These are phyloP conservation scores for Lichtheimia ornata DNA, from an alignment of 371 early-diverging fungal species.

Conservation along the genomic window DNA sequence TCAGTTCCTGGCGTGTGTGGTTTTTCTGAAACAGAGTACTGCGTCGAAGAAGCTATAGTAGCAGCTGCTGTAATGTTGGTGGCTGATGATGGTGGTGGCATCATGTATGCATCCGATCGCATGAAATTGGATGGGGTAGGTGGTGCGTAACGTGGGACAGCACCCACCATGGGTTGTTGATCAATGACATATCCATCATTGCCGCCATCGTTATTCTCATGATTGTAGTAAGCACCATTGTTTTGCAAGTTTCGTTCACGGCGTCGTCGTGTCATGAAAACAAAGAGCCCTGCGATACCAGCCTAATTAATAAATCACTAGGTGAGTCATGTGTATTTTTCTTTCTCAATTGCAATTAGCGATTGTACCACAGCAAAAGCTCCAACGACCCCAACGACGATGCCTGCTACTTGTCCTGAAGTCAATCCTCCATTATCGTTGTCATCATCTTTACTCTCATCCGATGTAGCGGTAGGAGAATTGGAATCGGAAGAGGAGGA, in stretches of 20 bases:
- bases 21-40: too few relatives aligned
- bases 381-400: constrained; percentile 14
- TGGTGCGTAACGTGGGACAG: constrained; percentile 5
- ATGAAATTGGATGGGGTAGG: constrained; percentile 1
- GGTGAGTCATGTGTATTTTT: background rate
- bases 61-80: too few relatives aligned
- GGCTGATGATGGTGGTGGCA: too few relatives aligned
- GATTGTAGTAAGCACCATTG: background rate
- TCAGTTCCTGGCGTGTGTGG: too few relatives aligned
- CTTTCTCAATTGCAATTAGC: background rate
- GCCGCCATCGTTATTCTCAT: background rate
- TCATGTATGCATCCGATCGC: background rate
- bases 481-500: constrained; percentile 5
- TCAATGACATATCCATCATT: constrained; percentile 5
- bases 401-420: constrained; percentile 15
- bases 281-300: constrained; percentile 7
- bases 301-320: background rate
- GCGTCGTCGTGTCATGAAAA: constrained; percentile 1
- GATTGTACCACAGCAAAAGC: constrained; percentile 5
- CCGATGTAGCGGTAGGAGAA: background rate
- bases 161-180: background rate
- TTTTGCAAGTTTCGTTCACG: background rate
- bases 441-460: background rate
- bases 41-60: too few relatives aligned
- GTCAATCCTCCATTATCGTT: background rate